Evolutionary conservation across 1,284 basidiomycete genomes (phyloP).

Genomic region (Retiboletus flavoniger): DNA sequence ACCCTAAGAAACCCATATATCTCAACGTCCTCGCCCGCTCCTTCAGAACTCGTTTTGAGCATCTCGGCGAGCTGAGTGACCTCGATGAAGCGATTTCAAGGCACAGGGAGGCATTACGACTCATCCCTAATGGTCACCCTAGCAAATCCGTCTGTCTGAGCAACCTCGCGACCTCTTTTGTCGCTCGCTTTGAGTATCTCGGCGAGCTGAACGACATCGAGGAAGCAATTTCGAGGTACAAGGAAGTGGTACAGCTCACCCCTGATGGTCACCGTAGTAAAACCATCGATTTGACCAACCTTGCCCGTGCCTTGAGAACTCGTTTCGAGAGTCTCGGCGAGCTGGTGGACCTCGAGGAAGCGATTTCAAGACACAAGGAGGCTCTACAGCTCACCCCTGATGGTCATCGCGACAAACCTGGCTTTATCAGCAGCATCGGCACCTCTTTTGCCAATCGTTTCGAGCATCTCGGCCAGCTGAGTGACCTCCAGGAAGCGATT

Average conservation of each 20-base stretch:
- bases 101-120: not conserved
- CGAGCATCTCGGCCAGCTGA: not conserved
- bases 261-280: too few species aligned
- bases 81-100: not conserved
- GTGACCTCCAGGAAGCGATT: not conserved
- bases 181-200: too few species aligned
- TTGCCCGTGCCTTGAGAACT: too few species aligned
- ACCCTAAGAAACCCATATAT: not conserved
- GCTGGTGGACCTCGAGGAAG: not conserved
- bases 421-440: not conserved
- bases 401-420: not conserved
- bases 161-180: not conserved
- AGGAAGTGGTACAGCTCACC: too few species aligned
- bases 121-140: not conserved
- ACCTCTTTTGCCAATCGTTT: not conserved
- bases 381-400: not conserved
- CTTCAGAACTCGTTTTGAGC: not conserved
- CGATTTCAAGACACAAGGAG: not conserved
- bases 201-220: too few species aligned
- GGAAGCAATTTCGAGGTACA: too few species aligned
- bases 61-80: not conserved
- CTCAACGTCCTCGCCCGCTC: not conserved
- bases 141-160: not conserved
- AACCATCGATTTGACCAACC: too few species aligned
- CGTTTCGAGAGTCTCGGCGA: not conserved